phyloP scores from a whole-genome alignment of 768 basidiomycete genomes.

The Amanita pallidorosea region DNA sequence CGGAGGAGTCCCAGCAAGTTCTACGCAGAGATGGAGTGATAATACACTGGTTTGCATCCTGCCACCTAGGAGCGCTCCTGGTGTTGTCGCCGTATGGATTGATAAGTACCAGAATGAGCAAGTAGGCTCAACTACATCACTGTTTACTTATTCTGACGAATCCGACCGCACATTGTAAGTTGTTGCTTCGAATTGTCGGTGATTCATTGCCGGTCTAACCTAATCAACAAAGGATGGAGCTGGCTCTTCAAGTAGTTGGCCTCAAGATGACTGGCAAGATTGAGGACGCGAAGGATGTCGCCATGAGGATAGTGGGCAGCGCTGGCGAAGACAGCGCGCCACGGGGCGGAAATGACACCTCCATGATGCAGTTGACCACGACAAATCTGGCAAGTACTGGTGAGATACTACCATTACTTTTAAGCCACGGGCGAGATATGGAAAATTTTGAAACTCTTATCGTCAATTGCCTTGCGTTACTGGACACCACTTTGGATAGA shows the following conservation, averaged over 20 bases:
- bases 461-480: constrained; percentile 67
- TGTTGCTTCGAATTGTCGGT: constrained; percentile 1
- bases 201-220: constrained; percentile 4
- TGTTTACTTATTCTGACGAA: constrained; percentile 89
- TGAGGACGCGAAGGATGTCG: constrained; percentile 87
- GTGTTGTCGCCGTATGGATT: constrained; percentile 86
- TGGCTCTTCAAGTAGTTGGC: constrained; percentile 90
- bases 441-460: constrained; percentile 68
- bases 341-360: constrained; percentile 19
- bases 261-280: constrained; percentile 95
- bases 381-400: constrained; percentile 25
- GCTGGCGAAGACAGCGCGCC: constrained; percentile 35
- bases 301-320: constrained; percentile 83
- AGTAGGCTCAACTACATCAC: constrained; percentile 34
- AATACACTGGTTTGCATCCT: constrained; percentile 88
- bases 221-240: constrained; percentile 64
- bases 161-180: constrained; percentile 80
- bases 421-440: constrained; percentile 41
- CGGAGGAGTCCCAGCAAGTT: constrained; percentile 71
- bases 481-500: constrained; percentile 52
- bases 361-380: constrained; percentile 47
- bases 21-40: constrained; percentile 86
- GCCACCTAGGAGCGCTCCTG: constrained; percentile 72
- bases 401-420: constrained; percentile 47
- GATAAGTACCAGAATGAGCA: constrained; percentile 57